Evolutionary conservation across 345 rosid genomes (phyloP), one percentile per base, ranked within the genome.

Genomic region (Murraya koenigii): DNA sequence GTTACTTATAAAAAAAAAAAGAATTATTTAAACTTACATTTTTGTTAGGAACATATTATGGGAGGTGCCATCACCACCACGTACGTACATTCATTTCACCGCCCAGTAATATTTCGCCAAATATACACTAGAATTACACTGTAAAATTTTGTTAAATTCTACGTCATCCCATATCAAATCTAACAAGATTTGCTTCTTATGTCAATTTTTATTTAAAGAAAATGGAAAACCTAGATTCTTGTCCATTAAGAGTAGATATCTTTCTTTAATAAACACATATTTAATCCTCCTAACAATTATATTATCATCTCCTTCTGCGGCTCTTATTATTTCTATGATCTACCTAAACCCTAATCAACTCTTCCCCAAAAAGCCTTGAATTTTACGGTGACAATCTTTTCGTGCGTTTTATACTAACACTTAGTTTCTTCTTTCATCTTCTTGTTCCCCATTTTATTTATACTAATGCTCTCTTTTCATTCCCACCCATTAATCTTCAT

Each of bases 311-410:
- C 26, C 68, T 26, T 61, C 7, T 6, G 62, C 11, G 56, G 5
- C 55, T 83, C 80, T 78, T 78, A 55, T 79, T 88, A 86, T 88
- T 88, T 82, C 36, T 64, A 82, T 82, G 86, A 82, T 59, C 82
- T 75, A 88, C 87, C 88, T 84, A 88, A 86, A 86, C 82, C 83
- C 89, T 83, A 79, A 84, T 84, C 79, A 83, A 81, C 86, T 25
- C 76, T 69, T 44, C 15, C 80, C 44, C 79, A 8, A 79, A 67
- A 63, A 44, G 61, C 71, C 67, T 79, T 77, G 32, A 49, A 44
- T 44, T 64, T 33, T 22, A 39, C 41, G 0, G 4, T 69, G 47
- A 77, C 82, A 54, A 76, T 85, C 91, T 86, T 88, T 83, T 54
- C 85, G 65, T 88, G 86, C 52, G 36, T 23, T 30, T n/a, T 23